phyloP scores from a whole-genome alignment of 306 rosid genomes.

The Castanopsis chinensis region DNA sequence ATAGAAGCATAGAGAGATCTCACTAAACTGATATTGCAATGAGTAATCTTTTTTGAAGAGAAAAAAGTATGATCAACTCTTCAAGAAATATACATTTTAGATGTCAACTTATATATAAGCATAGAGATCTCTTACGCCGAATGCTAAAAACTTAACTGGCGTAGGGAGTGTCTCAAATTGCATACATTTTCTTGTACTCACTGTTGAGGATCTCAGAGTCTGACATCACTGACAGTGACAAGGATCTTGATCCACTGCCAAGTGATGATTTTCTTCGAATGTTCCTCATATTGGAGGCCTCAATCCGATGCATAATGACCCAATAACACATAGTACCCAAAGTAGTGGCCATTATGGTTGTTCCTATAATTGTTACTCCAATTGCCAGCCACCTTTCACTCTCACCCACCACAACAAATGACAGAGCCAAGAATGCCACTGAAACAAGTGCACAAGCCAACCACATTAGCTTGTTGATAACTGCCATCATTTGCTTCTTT shows the following conservation, averaged over 20 bases:
- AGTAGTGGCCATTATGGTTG: constrained; percentile 86
- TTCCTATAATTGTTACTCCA: constrained; percentile 77
- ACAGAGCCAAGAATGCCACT: constrained; percentile 80
- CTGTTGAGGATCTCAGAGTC: constrained; percentile 78
- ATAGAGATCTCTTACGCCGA: background rate
- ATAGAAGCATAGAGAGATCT: too few relatives aligned
- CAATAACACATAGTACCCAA: constrained; percentile 90
- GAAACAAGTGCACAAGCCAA: constrained; percentile 82
- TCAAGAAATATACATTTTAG: background rate
- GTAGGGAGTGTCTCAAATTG: constrained; percentile 46
- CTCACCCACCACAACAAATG: constrained; percentile 86
- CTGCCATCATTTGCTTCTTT: constrained; percentile 97
- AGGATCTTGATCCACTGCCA: constrained; percentile 65
- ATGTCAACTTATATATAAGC: background rate
- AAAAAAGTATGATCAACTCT: background rate
- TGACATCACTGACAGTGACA: constrained; percentile 57
- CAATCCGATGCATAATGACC: constrained; percentile 85
- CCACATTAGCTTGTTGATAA: constrained; percentile 99
- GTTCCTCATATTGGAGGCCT: constrained; percentile 66
- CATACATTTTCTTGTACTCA: constrained; percentile 88
- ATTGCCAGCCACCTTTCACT: constrained; percentile 75
- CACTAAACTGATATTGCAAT: background rate
- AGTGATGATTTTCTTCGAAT: constrained; percentile 60
- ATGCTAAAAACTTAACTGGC: background rate
- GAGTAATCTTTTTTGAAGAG: background rate